Conservation (phyloP, 805 yeast species). For the Hanseniaspora taiwanica region DNA sequence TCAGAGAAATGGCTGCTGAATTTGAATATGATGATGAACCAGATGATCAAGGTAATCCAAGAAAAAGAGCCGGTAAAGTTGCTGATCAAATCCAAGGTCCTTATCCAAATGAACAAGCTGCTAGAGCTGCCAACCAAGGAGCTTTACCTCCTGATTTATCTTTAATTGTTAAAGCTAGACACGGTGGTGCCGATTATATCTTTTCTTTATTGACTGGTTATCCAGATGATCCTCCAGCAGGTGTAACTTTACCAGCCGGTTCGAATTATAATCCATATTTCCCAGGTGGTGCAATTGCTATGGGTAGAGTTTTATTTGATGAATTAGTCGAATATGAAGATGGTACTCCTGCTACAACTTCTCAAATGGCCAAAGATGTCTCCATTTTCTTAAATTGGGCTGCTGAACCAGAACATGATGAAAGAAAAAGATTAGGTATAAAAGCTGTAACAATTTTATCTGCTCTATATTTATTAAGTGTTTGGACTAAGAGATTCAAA, state of each 20-base stretch:
- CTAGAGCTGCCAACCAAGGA: constrained; percentile 99
- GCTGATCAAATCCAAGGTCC: constrained; percentile 94
- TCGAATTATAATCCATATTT: constrained; percentile 98
- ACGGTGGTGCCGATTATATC: constrained; percentile 93
- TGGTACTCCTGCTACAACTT: constrained; percentile 96
- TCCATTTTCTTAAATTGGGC: constrained; percentile 95
- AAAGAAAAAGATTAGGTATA: constrained; percentile 91
- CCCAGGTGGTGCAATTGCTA: constrained; percentile 99
- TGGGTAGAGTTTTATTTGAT: constrained; percentile 97
- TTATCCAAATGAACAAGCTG: constrained; percentile 96
- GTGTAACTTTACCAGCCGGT: constrained; percentile 86
- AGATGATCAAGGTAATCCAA: constrained; percentile 96
- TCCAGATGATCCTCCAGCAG: constrained; percentile 98
- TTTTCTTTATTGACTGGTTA: constrained; percentile 93
- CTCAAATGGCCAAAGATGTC: constrained; percentile 99
- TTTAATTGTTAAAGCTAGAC: constrained; percentile 95
- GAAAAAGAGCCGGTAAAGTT: constrained; percentile 95
- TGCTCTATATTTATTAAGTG: constrained; percentile 63
- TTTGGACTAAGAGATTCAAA: constrained; percentile 95
- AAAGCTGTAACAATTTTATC: constrained; percentile 78
- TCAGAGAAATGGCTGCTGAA: constrained; percentile 86
- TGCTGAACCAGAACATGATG: constrained; percentile 96
- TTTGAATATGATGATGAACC: constrained; percentile 98
- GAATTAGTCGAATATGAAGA: constrained; percentile 97
- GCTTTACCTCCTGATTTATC: constrained; percentile 98